Conservation (phyloP, 208 protist genomes). For the Trypanosoma platydactyli region DNA sequence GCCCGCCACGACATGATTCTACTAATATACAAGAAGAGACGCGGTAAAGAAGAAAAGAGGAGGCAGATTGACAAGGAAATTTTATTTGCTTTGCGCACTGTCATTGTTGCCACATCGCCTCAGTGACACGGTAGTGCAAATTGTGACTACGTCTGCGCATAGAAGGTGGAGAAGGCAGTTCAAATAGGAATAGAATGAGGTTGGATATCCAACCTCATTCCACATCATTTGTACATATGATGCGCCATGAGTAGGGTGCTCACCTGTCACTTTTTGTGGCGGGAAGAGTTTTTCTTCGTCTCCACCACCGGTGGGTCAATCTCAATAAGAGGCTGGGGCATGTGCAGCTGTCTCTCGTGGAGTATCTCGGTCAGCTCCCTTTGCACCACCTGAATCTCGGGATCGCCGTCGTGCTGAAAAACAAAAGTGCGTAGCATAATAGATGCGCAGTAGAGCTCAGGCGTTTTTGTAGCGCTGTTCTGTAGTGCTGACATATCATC, state of each 20-base stretch:
- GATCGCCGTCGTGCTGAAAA: constrained; percentile 27
- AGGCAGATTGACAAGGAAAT: neutral
- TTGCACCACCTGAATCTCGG: constrained; percentile 47
- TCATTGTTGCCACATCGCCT: no score
- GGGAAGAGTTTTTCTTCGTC: constrained; percentile 10
- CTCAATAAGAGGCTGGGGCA: constrained; percentile 8
- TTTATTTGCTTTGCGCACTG: no score
- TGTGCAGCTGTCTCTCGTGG: constrained; percentile 20
- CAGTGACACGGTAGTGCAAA: no score
- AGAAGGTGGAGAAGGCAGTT: no score
- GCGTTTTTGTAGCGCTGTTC: constrained; percentile 30
- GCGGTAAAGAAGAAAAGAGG: constrained; percentile 11
- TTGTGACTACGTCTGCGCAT: no score
- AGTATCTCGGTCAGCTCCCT: constrained; percentile 41
- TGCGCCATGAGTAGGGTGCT: neutral
- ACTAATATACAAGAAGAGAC: neutral
- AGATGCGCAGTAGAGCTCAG: constrained; percentile 73
- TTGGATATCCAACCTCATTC: no score
- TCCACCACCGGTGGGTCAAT: constrained; percentile 5
- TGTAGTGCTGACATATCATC: constrained; percentile 59
- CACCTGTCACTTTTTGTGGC: constrained; percentile 21
- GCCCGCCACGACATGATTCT: constrained; percentile 84
- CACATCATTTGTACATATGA: constrained; percentile 8
- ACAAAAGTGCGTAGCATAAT: constrained; percentile 57
- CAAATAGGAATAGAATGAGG: no score